Base-by-base conservation (phyloP, 768 basidiomycete species). In the Tulasnella sp. region DNA sequence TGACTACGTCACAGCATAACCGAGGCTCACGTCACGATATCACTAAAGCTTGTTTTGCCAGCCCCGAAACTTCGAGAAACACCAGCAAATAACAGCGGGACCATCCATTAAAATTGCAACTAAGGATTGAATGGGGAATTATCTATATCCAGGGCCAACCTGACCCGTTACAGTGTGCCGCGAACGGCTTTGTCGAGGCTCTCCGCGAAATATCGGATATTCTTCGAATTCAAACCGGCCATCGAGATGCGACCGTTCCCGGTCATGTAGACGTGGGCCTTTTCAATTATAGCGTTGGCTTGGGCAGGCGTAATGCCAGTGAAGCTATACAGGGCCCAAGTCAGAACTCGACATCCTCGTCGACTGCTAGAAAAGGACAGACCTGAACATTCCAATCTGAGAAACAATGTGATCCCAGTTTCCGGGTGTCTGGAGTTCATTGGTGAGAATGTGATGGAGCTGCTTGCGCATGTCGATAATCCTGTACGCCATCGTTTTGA, bases 351-450 rank as follows among this genome's bases (percentile, higher is more conserved):
- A 23, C 5, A 48, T 78, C 29, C 32, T 51, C 32, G 42, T 10
- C 48, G 46, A 70, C 40, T 26, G 39, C 26, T 48, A 71, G 15
- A 44, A 10, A 16, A 16, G 44, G 44, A 82, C 87, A 79, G 83
- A 95, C 91, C 93, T 95, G 88, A 96, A 98, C 96, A 97, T 98
- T 77, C 96, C 97, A 84, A 99, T 99, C 87, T 99, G 98, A 74
- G 90, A 89, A 81, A 92, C 86, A 82, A 99, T 97, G 85, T 99
- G 97, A n/a, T 91, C 90, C 98, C 98, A 99, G 82, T 90, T 90
- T 7, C 96, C 95, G 4, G 96, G 96, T 73, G 94, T 96, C 82
- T 92, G 88, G 80, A 95, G 84, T 83, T 92, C 91, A 80, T 93
- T 87, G 26, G 89, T 92, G 83, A 98, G 84, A 81, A 93, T 83